Evolutionary conservation across 2,329 filamentous ascomycete genomes (phyloP), one percentile per base, ranked within the genome.

Genomic region (Fusarium oxysporum): DNA sequence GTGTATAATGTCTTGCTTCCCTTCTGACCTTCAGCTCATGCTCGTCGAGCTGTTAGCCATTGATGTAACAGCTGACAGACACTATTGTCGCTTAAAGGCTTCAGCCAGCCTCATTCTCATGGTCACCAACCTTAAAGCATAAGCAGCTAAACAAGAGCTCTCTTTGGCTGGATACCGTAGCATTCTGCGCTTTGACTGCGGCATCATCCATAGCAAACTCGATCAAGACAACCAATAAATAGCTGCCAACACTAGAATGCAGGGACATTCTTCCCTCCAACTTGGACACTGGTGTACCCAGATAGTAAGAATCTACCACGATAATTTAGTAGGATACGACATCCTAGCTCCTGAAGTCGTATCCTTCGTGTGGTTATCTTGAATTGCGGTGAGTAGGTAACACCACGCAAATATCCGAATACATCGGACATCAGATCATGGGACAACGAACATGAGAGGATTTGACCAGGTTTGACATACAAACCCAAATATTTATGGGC

Each of bases 21-120:
- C 16, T 9, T 43, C 40, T 38, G 21, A 43, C 19, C 12, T 43
- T 21, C 50, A 66, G 40, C 47, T 47, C 16, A 23, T 30, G 19
- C 59, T 47, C 16, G 14, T 35, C 8, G 32, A 59, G 37, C 43
- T 41, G 19, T 28, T 45, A 66, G 54, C 47, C 35, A 43, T 55
- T 51, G 33, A 61, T 45, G 28, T 51, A 62, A 28, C 35, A 37
- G 45, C 40, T 40, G 32, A 33, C 41, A 19, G 59, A 47, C 45
- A 65, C 62, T 64, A 55, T 55, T 55, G 62, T 64, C 38, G 41
- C 62, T 65, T 65, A 56, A 65, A 3, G 33, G 32, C 35, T 35
- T 65, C 47, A 65, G 60, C 62, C 60, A 65, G 41, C 47, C 62
- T 65, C 47, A 50, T 57, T 65, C 23, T 14, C 21, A 47, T 19